Conservation (phyloP, 2,329 filamentous ascomycete genomes). For the Pestalotiopsis sp. region DNA sequence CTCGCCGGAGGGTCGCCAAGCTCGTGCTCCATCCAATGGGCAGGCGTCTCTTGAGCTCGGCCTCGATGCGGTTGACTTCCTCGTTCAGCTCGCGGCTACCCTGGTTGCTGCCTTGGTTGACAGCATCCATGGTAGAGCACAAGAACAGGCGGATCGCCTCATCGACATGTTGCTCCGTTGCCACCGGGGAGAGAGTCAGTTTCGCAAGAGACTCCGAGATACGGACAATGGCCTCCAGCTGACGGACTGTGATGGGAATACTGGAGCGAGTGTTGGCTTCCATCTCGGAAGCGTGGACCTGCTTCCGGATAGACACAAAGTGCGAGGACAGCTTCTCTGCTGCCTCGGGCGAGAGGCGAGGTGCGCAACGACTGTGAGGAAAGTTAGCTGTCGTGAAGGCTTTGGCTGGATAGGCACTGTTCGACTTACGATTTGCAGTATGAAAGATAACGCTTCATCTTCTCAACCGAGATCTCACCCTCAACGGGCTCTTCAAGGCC, state of each 20-base stretch:
- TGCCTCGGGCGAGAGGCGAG: conserved; percentile 85
- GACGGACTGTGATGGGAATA: conserved; percentile 96
- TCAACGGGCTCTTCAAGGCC: conserved; percentile 81
- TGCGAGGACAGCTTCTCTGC: conserved; percentile 96
- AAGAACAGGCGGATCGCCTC: conserved; percentile 97
- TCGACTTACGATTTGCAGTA: conserved; percentile 89
- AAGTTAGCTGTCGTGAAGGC: conserved; percentile 30
- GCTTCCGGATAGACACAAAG: conserved; percentile 93
- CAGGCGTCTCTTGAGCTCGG: conserved; percentile 82
- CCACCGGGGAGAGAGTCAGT: conserved; percentile 80
- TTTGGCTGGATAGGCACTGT: background rate
- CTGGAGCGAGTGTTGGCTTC: conserved; percentile 88
- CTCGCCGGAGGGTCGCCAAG: conserved; percentile 79
- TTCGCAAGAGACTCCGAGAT: conserved; percentile 97
- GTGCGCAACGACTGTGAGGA: conserved; percentile 75
- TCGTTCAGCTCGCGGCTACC: conserved; percentile 89
- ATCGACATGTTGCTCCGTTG: conserved; percentile 90
- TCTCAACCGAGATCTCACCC: conserved; percentile 90
- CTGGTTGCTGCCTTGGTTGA: conserved; percentile 83
- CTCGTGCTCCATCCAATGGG: conserved; percentile 97
- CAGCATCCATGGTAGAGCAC: conserved; percentile 96
- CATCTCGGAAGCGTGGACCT: conserved; percentile 89
- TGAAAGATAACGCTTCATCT: conserved; percentile 96
- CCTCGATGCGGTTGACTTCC: conserved; percentile 83
- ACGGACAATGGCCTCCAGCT: conserved; percentile 94